phyloP scores from a whole-genome alignment of 1,284 basidiomycete genomes.

The Ceratobasidium sp. region DNA sequence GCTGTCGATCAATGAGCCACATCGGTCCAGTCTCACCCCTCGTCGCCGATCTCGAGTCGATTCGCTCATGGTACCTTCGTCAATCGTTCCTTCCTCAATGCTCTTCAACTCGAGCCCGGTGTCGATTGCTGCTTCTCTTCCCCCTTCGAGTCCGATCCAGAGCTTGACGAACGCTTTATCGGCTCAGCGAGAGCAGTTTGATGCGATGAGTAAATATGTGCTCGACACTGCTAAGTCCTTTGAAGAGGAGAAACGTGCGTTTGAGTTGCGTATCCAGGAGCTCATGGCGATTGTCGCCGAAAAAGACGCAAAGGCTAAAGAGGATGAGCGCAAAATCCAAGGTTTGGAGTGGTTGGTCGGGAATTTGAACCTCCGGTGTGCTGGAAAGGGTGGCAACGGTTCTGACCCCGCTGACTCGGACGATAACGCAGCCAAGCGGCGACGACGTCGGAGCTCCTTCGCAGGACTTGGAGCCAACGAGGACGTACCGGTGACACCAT shows the following conservation, averaged over 20 bases:
- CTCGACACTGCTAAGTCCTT: conserved; percentile 27
- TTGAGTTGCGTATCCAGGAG: conserved; percentile 38
- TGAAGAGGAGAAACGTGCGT: conserved; percentile 39
- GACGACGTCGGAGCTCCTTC: conserved; percentile 23
- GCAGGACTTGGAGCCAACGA: conserved; percentile 25
- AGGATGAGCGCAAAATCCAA: conserved; percentile 44
- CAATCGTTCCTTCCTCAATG: no score
- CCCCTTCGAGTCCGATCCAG: not conserved
- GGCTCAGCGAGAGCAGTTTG: conserved; percentile 40
- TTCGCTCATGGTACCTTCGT: conserved; percentile 27
- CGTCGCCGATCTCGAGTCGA: conserved; percentile 29
- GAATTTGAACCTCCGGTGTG: conserved; percentile 29
- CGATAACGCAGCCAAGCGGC: not conserved
- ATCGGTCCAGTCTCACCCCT: not conserved
- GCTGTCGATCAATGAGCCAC: not conserved
- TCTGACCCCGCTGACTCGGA: conserved; percentile 1
- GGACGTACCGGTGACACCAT: conserved; percentile 16
- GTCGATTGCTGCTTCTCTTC: conserved; percentile 11
- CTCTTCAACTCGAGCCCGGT: not conserved
- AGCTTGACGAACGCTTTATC: conserved; percentile 4
- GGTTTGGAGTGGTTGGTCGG: conserved; percentile 40
- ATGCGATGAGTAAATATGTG: conserved; percentile 31
- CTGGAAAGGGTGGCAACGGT: not conserved
- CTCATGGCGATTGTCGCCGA: conserved; percentile 25
- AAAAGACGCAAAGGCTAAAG: conserved; percentile 41